Percentiles rank a stretch among this genome's conserved stretches.
These are phyloP conservation scores for Tilletia horrida DNA, from an alignment of 1,284 basidiomycete genomes.

Conservation along the genomic window DNA sequence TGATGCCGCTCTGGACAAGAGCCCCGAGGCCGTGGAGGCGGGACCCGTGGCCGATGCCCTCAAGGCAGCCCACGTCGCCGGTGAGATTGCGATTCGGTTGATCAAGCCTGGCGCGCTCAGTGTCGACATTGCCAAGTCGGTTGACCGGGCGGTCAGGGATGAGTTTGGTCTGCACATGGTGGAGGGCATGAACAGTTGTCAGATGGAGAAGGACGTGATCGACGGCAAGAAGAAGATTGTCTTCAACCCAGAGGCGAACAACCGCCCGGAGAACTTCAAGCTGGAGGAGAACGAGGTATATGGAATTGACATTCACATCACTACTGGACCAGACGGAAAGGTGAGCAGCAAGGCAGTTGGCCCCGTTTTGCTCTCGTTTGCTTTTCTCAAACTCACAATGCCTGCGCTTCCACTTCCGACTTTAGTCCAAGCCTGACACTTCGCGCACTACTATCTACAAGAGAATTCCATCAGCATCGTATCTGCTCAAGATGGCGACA, in stretches of 20 bases:
- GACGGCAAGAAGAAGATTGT: conserved; percentile 49
- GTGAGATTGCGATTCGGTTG: conserved; percentile 69
- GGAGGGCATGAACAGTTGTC: conserved; percentile 73
- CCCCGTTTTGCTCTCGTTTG: neutral
- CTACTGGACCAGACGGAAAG: conserved; percentile 49
- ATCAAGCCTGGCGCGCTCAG: conserved; percentile 74
- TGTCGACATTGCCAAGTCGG: conserved; percentile 85
- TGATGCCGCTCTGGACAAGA: conserved; percentile 62
- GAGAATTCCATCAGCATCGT: conserved; percentile 71
- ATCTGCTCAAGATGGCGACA: conserved; percentile 96
- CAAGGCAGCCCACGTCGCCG: conserved; percentile 87
- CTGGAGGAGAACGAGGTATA: conserved; percentile 84
- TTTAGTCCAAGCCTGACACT: conserved; percentile 71
- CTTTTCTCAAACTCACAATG: neutral
- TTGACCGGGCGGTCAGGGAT: conserved; percentile 64
- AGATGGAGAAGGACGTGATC: conserved; percentile 85
- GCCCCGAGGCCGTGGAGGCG: conserved; percentile 53
- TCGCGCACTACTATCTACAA: conserved; percentile 90
- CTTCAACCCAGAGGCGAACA: conserved; percentile 40
- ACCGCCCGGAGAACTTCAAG: conserved; percentile 47
- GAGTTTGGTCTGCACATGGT: conserved; percentile 50
- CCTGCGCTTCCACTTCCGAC: conserved; percentile 56
- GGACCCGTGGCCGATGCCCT: conserved; percentile 83
- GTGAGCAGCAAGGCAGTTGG: neutral
- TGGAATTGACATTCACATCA: conserved; percentile 84